phyloP scores from a whole-genome alignment of 1,284 basidiomycete species.

The Dichomitus squalens region DNA sequence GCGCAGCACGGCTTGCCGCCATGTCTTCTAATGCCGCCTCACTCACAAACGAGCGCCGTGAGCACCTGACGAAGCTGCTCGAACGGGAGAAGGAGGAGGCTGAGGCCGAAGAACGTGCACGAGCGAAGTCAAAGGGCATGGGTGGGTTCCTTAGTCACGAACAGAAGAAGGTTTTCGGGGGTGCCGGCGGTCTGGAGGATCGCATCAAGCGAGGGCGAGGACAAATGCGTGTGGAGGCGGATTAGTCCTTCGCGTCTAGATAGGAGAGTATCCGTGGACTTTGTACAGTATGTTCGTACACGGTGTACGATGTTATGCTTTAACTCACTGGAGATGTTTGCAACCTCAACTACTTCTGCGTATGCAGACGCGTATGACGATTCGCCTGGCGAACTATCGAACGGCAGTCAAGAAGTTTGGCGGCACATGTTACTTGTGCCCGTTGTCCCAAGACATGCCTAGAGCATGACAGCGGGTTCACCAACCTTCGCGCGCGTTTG shows the following conservation, averaged over 20 bases:
- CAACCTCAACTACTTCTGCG: too few relatives aligned
- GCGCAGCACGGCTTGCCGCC: slow-evolving; percentile 82
- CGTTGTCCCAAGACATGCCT: too few relatives aligned
- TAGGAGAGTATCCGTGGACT: not conserved
- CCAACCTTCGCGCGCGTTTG: too few relatives aligned
- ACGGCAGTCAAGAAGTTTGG: too few relatives aligned
- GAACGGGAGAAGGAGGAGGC: slow-evolving; percentile 75
- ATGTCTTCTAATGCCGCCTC: slow-evolving; percentile 77
- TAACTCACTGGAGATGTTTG: too few relatives aligned
- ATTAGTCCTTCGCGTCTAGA: slow-evolving; percentile 16
- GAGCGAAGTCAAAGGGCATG: slow-evolving; percentile 70
- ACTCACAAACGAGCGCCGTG: slow-evolving; percentile 69
- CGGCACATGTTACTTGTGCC: too few relatives aligned
- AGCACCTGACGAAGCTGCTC: slow-evolving; percentile 61
- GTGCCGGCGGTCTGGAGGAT: slow-evolving; percentile 74
- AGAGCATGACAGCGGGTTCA: too few relatives aligned
- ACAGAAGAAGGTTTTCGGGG: slow-evolving; percentile 79
- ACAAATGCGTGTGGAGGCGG: slow-evolving; percentile 35
- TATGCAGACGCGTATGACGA: too few relatives aligned
- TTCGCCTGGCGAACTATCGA: too few relatives aligned
- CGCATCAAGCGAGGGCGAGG: slow-evolving; percentile 65
- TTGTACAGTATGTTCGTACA: not conserved
- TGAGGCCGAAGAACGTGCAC: slow-evolving; percentile 61
- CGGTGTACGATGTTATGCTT: not conserved
- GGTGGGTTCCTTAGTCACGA: slow-evolving; percentile 73